These are phyloP conservation scores for Tephrocybe sp. DNA, from an alignment of 768 basidiomycete genomes.

Conservation along the genomic window DNA sequence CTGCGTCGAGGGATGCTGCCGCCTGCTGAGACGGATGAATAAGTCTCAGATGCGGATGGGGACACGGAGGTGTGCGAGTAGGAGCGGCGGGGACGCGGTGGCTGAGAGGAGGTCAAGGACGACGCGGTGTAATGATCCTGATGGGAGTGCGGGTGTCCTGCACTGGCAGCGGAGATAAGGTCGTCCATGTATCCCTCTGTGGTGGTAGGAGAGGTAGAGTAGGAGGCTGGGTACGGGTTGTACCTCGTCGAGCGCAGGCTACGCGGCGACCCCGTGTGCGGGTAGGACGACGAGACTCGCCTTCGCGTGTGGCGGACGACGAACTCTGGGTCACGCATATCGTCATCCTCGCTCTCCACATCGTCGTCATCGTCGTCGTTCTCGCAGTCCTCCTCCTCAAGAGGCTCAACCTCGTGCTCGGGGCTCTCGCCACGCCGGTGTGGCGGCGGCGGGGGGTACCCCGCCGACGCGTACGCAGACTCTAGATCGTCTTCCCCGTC, in stretches of 20 bases:
- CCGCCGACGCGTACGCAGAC: conserved; percentile 25
- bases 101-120: conserved; percentile 3
- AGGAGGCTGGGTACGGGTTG: conserved; percentile 16
- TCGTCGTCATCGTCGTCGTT: conserved; percentile 24
- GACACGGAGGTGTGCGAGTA: conserved; percentile 14
- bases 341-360: conserved; percentile 33
- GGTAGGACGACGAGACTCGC: conserved; percentile 4
- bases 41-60: conserved; percentile 10
- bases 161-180: not conserved
- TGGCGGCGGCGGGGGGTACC: conserved; percentile 21
- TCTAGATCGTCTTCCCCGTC: conserved; percentile 31
- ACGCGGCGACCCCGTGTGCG: conserved; percentile 7
- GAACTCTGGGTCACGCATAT: conserved; percentile 30
- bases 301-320: conserved; percentile 26
- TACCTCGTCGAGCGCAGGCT: conserved; percentile 14
- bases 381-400: conserved; percentile 17
- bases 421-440: conserved; percentile 13
- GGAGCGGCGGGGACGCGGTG: conserved; percentile 9
- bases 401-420: conserved; percentile 4
- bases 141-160: not conserved
- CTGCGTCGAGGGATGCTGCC: conserved; percentile 12
- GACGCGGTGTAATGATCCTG: not conserved
- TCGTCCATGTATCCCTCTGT: conserved; percentile 6
- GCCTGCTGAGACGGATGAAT: conserved; percentile 1
- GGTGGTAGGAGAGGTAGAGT: conserved; percentile 9